Conservation (phyloP, 2,329 filamentous ascomycete genomes). For the Coniochaeta sp. region DNA sequence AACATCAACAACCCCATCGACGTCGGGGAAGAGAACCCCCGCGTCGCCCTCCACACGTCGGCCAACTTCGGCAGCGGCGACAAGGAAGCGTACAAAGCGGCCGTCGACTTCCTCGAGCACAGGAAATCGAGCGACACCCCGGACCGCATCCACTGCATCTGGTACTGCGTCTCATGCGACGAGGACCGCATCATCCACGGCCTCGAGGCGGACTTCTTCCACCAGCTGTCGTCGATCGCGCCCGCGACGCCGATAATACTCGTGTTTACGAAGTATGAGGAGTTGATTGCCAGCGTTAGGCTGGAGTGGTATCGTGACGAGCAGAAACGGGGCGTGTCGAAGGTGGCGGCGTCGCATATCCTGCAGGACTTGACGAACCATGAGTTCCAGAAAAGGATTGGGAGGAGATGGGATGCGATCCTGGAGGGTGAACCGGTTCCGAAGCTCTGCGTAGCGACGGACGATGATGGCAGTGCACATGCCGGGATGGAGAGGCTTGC, state of each 20-base stretch:
- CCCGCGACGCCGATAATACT: slow-evolving; percentile 11
- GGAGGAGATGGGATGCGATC: slow-evolving; percentile 12
- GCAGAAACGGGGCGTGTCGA: slow-evolving; percentile 11
- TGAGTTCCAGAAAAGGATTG: slow-evolving; percentile 13
- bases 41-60: slow-evolving; percentile 13
- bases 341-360: slow-evolving; percentile 15
- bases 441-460: slow-evolving; percentile 13
- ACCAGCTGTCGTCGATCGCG: slow-evolving; percentile 6
- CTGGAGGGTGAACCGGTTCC: slow-evolving; percentile 6
- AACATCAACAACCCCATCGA: slow-evolving; percentile 11
- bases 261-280: slow-evolving; percentile 18
- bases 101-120: slow-evolving; percentile 11
- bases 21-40: slow-evolving; percentile 14
- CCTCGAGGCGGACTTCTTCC: slow-evolving; percentile 14
- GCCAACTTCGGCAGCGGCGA: slow-evolving; percentile 16
- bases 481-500: slow-evolving; percentile 9
- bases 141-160: slow-evolving; percentile 15
- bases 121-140: slow-evolving; percentile 3
- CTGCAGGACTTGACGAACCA: slow-evolving; percentile 13
- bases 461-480: slow-evolving; percentile 5
- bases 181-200: slow-evolving; percentile 8
- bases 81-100: slow-evolving; percentile 12
- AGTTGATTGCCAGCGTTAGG: slow-evolving; percentile 13
- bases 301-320: slow-evolving; percentile 14
- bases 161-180: slow-evolving; percentile 18